Conservation (phyloP, 805 yeast genomes). For the Tetrapisispora arboricola region DNA sequence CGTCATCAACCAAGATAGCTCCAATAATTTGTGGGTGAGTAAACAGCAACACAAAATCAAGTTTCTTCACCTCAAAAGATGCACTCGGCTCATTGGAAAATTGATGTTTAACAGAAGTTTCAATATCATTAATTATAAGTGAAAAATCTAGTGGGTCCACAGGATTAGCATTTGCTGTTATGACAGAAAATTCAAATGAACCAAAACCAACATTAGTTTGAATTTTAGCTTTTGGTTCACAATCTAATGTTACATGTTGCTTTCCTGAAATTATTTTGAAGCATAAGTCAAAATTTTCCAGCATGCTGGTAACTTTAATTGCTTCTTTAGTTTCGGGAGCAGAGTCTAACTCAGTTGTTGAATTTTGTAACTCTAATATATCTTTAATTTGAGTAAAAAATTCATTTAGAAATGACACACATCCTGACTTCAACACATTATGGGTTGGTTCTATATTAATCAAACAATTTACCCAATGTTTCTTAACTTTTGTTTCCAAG, state of each 20-base stretch:
- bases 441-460: conserved; percentile 41
- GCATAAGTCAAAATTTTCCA: conserved; percentile 50
- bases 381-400: conserved; percentile 40
- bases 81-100: conserved; percentile 88
- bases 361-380: conserved; percentile 32
- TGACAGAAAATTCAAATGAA: conserved; percentile 50
- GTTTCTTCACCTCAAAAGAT: conserved; percentile 39
- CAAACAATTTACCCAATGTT: conserved; percentile 22
- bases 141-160: conserved; percentile 36
- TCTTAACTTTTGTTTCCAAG: conserved; percentile 7
- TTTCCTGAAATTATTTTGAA: conserved; percentile 56
- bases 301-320: conserved; percentile 35
- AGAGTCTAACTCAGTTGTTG: conserved; percentile 3
- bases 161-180: conserved; percentile 37
- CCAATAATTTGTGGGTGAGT: conserved; percentile 38
- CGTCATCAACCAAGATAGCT: conserved; percentile 43
- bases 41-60: conserved; percentile 41
- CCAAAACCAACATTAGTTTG: conserved; percentile 73
- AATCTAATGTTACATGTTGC: conserved; percentile 69
- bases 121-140: conserved; percentile 42
- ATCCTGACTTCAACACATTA: conserved; percentile 58
- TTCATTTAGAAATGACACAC: conserved; percentile 69
- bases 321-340: conserved; percentile 5
- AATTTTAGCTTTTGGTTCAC: conserved; percentile 91
- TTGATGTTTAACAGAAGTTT: conserved; percentile 75